Evolutionary conservation across 208 protist species (phyloP).

Genomic region (Trypanosoma vivax): DNA sequence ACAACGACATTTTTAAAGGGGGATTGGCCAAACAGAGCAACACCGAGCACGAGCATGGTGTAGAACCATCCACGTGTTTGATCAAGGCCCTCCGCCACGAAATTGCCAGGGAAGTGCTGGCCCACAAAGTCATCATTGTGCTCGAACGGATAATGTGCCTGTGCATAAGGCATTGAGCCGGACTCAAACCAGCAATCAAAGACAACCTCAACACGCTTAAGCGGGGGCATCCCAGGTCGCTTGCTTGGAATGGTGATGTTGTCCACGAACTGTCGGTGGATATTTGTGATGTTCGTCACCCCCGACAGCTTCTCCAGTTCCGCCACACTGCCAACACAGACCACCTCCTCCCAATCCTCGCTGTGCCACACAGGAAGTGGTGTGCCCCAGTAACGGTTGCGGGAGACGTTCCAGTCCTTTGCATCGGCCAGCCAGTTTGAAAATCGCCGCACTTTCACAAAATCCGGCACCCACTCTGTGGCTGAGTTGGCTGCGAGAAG

Average conservation of each 20-base stretch:
- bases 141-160: constrained; percentile 99
- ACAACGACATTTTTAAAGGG: constrained; percentile 99
- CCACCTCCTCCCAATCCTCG: constrained; percentile 95
- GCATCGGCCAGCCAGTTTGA: constrained; percentile 98
- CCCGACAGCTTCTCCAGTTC: constrained; percentile 96
- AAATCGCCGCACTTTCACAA: constrained; percentile 97
- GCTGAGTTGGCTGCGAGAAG: constrained; percentile 93
- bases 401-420: constrained; percentile 98
- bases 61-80: constrained; percentile 99
- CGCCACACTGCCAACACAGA: constrained; percentile 93
- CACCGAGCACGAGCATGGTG: constrained; percentile 98
- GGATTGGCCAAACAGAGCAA: constrained; percentile 96
- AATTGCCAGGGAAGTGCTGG: constrained; percentile 97
- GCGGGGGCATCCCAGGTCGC: constrained; percentile 72
- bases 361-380: constrained; percentile 99
- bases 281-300: constrained; percentile 86
- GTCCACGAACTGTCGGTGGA: constrained; percentile 98
- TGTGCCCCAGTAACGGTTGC: constrained; percentile 98
- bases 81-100: constrained; percentile 99
- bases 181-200: constrained; percentile 99
- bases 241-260: constrained; percentile 97
- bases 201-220: constrained; percentile 94
- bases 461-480: constrained; percentile 98
- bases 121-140: constrained; percentile 93
- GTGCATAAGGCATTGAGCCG: constrained; percentile 99